Evolutionary conservation across 352 stramenopile genomes (phyloP), one percentile per base, ranked within the genome.

Genomic region (Phytophthora pisi): DNA sequence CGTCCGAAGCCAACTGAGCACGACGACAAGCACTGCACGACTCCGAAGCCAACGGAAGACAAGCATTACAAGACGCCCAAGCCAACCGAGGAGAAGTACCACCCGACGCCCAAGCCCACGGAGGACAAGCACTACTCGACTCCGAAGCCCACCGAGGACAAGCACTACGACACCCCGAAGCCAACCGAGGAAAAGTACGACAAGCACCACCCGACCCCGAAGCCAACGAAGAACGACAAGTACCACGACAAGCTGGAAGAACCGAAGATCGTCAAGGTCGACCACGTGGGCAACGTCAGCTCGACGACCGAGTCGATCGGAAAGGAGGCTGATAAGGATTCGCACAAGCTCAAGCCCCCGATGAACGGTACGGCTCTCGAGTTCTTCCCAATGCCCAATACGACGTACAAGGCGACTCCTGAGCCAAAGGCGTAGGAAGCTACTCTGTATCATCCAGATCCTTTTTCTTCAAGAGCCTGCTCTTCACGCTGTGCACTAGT

Each of bases 321-420:
- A 26, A 66, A 61, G 46, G 56, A 61, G 31, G 60, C 10, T 4
- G 50, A 20, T 8, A 57, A 66, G 23, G 57, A 60, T n/a, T 58
- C 43, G 6, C 51, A 66, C 18, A 20, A 30, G 23, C 9, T 49
- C 11, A 72, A 66, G 36, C 57, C 68, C 31, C 54, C 68, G 8
- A 69, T 76, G 53, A 69, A 72, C 50, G 47, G 38, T n/a, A 68
- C 51, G 0, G 61, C 50, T 47, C 5, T 53, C 4, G 52, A 64
- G 15, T 28, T 71, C 8, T 70, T 57, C 20, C 62, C 67, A 9
- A 64, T 57, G 68, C 58, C 64, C 30, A 70, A 72, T 50, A 72
- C 64, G 45, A 72, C 68, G 6, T 76, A 72, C 64, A 76, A 76
- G 36, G 58, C 64, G 11, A 45, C 13, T 4, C 26, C 11, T 11